Percentiles rank a stretch among this genome's conserved stretches.
These are phyloP conservation scores for Leucaena leucocephala DNA, from an alignment of 306 rosid genomes.

Conservation along the genomic window DNA sequence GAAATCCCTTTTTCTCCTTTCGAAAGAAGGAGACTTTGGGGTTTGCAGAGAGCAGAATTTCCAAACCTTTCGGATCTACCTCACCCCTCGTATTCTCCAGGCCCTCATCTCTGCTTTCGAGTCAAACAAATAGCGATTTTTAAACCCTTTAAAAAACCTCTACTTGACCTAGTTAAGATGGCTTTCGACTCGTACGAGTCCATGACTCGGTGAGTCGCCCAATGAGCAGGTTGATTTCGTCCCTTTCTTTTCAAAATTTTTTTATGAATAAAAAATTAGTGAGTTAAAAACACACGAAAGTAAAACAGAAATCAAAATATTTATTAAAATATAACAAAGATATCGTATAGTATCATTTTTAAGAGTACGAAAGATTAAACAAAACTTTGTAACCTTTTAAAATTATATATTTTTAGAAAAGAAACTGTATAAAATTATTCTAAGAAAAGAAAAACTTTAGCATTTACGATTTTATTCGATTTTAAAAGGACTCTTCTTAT, in stretches of 20 bases:
- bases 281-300: too few relatives aligned
- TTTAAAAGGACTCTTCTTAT: not conserved
- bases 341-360: too few relatives aligned
- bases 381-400: not conserved
- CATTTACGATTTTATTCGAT: not conserved
- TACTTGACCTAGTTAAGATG: constrained; percentile 54
- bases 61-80: constrained; percentile 57
- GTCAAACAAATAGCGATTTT: constrained; percentile 63
- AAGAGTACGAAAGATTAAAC: too few relatives aligned
- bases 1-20: constrained; percentile 23
- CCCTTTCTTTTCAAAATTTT: not conserved
- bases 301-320: too few relatives aligned
- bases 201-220: constrained; percentile 53
- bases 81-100: constrained; percentile 23
- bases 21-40: constrained; percentile 39
- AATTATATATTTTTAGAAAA: too few relatives aligned
- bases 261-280: too few relatives aligned
- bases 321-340: too few relatives aligned
- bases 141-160: constrained; percentile 40
- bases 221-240: constrained; percentile 8
- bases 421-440: not conserved
- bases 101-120: constrained; percentile 49
- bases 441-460: not conserved
- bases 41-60: constrained; percentile 2
- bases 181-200: constrained; percentile 47